Base-by-base conservation (phyloP, 2,329 filamentous ascomycete genomes). In the Fusarium piperis region DNA sequence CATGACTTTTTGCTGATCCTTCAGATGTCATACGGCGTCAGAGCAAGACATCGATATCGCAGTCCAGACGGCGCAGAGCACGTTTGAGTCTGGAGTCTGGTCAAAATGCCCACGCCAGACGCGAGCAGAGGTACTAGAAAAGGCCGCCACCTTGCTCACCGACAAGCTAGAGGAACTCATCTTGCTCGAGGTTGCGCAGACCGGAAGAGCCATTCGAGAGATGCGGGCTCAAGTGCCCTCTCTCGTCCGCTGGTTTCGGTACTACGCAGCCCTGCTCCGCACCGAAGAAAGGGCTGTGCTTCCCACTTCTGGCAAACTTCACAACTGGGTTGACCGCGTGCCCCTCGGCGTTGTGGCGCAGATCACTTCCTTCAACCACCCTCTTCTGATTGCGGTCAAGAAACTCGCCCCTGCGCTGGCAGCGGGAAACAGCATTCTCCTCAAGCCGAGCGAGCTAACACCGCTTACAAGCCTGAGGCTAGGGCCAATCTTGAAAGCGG, bases 141-240 rank as follows among this genome's bases (percentile, higher is more conserved):
- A 82, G 59, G 87, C 88, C 10, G 90, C 90, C 0, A 77, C 79
- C 1, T 82, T 91, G 0, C 83, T 93, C 4, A 83, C 84, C 2
- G 77, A 78, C 0, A 82, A 85, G 9, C 82, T 93, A 1, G 84
- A 87, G 0, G 78, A 81, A 1, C 84, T 93, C 39, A 90, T 93
- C 56, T 79, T 82, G 10, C 83, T 92, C 5, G 92, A 94, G 78
- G 89, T 92, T 9, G 82, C 79, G 35, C 91, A 93, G 78, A 94
- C 91, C 0, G 92, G 92, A 3, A 88, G 91, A 1, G 88, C 89
- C 0, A 83, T 91, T 30, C 88, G 91, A 28, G 92, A 93, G 78
- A 92, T 94, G 90, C 85, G 86, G 55, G 90, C 91, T 1, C 92
- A 93, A 77, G 87, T 92, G 6, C 88, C 89, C 0, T 89, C 88